These are phyloP conservation scores for Ilyonectria robusta DNA, from an alignment of 2,329 filamentous ascomycete species.

Conservation along the genomic window DNA sequence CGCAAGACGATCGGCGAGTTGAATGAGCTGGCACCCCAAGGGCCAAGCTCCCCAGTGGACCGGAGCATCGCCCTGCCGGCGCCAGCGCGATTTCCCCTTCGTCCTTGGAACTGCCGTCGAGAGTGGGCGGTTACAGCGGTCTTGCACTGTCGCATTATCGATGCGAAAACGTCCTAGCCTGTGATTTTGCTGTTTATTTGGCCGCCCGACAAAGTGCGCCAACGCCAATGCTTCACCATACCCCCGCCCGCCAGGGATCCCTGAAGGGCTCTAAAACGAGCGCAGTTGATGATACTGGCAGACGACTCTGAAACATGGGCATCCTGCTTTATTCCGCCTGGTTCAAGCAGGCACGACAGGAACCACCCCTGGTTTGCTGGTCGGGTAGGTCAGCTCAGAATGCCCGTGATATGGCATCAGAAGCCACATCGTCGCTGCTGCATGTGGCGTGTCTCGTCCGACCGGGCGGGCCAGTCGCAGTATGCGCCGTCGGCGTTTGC, in stretches of 20 bases:
- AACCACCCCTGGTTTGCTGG: not conserved
- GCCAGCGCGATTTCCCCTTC: slow-evolving; percentile 23
- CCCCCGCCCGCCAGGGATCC: slow-evolving; percentile 24
- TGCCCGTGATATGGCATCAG: not conserved
- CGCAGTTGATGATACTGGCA: slow-evolving; percentile 32
- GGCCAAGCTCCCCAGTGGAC: slow-evolving; percentile 11
- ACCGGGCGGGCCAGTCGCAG: slow-evolving; percentile 23
- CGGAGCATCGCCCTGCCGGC: slow-evolving; percentile 21
- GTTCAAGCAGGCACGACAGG: slow-evolving; percentile 10
- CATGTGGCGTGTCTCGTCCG: slow-evolving; percentile 10
- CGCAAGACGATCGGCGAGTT: slow-evolving; percentile 26
- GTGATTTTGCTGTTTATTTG: slow-evolving; percentile 7
- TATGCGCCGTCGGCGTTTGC: not conserved
- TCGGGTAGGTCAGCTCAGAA: not conserved
- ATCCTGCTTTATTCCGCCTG: slow-evolving; percentile 2
- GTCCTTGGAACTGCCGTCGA: slow-evolving; percentile 11
- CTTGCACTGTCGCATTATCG: slow-evolving; percentile 8
- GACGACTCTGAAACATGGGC: slow-evolving; percentile 40
- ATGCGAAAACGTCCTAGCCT: slow-evolving; percentile 19
- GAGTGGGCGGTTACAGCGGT: not conserved
- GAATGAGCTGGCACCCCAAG: slow-evolving; percentile 35
- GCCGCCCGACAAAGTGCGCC: slow-evolving; percentile 8
- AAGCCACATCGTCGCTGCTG: not conserved
- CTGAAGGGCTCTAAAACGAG: slow-evolving; percentile 4
- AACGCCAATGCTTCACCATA: slow-evolving; percentile 43